These are phyloP conservation scores for Rhodotorula sp. DNA, from an alignment of 1,284 basidiomycete species.

Conservation along the genomic window DNA sequence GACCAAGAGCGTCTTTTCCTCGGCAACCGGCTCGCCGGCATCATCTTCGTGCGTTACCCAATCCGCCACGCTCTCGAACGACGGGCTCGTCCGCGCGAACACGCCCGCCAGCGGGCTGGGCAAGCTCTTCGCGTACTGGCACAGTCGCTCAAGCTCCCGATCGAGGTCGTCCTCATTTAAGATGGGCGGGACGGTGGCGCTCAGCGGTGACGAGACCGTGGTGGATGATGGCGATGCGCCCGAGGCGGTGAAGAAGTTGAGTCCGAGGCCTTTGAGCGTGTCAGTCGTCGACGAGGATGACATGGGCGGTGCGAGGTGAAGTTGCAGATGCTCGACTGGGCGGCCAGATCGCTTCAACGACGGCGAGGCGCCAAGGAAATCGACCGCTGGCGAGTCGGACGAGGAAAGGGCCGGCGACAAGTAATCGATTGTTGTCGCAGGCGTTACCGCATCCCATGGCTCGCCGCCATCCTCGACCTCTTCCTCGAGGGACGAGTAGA, in stretches of 20 bases:
- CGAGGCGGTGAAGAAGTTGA: slow-evolving; percentile 2
- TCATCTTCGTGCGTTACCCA: not conserved
- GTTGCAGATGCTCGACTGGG: not conserved
- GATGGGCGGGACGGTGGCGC: not conserved
- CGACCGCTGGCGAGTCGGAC: not conserved
- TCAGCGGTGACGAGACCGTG: too few species aligned
- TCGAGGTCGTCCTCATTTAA: slow-evolving; percentile 16
- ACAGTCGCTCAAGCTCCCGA: slow-evolving; percentile 17
- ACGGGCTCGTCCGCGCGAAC: not conserved
- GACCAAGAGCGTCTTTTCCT: too few species aligned
- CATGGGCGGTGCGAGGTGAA: slow-evolving; percentile 6
- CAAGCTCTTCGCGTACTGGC: slow-evolving; percentile 17
- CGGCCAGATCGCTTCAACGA: not conserved
- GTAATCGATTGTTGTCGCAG: slow-evolving; percentile 5
- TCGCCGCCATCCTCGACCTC: not conserved
- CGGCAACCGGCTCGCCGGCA: too few species aligned
- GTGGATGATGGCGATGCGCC: not conserved
- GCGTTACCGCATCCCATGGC: not conserved
- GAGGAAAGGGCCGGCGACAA: not conserved
- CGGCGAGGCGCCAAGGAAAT: not conserved
- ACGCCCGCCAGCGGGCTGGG: slow-evolving; percentile 22
- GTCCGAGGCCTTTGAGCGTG: slow-evolving; percentile 6
- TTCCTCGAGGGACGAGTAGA: not conserved
- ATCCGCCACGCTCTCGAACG: not conserved
- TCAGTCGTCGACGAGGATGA: not conserved